Conservation (phyloP, 1,284 basidiomycete species). For the Ganoderma resinaceum region DNA sequence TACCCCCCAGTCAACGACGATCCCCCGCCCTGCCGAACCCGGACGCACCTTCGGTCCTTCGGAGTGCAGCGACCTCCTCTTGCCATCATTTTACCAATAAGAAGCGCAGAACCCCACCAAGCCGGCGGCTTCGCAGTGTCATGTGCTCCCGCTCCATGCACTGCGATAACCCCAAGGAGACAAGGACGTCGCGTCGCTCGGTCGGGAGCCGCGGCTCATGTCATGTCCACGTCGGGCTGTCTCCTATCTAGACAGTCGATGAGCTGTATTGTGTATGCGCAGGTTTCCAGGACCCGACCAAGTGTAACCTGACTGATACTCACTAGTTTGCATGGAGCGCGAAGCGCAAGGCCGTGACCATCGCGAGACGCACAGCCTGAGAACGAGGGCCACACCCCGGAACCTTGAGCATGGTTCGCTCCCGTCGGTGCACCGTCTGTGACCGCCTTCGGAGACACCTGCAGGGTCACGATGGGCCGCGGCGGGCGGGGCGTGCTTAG, state of each 20-base stretch:
- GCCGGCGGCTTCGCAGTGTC: background rate
- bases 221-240: background rate
- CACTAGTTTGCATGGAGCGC: background rate
- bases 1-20: background rate
- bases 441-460: background rate
- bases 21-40: background rate
- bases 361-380: background rate
- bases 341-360: background rate
- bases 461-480: background rate
- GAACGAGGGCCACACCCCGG: constrained; percentile 11
- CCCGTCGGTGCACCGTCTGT: background rate
- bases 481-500: background rate
- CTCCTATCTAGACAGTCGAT: constrained; percentile 6
- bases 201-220: background rate
- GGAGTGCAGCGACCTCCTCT: background rate
- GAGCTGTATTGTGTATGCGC: background rate
- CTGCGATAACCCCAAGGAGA: background rate
- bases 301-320: background rate
- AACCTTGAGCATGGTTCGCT: constrained; percentile 7
- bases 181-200: background rate
- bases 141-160: background rate
- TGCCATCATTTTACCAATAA: background rate
- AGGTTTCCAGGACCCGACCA: background rate
- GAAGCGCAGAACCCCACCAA: background rate
- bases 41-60: background rate